These are phyloP conservation scores for Talaromyces ruber DNA, from an alignment of 495 filamentous ascomycete genomes.

Conservation along the genomic window DNA sequence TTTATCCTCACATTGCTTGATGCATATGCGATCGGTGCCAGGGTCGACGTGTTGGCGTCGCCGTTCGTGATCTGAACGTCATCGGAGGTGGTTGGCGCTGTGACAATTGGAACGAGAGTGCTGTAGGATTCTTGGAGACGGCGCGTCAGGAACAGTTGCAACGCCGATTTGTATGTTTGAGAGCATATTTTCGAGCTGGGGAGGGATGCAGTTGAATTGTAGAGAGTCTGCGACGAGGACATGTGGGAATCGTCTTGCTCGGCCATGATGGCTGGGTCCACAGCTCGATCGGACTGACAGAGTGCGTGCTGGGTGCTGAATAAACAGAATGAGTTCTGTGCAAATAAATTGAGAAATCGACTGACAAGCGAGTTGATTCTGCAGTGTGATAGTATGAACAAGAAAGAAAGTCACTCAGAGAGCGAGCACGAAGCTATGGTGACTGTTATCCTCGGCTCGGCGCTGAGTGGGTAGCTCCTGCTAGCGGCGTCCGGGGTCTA, in stretches of 20 bases:
- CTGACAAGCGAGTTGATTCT: not conserved
- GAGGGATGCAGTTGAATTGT: slow-evolving; percentile 39
- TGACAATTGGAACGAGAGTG: slow-evolving; percentile 71
- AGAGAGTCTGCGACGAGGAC: slow-evolving; percentile 38
- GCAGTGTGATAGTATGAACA: not conserved
- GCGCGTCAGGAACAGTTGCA: slow-evolving; percentile 85
- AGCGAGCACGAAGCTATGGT: not conserved
- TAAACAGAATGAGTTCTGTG: not conserved
- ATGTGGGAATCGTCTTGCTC: slow-evolving; percentile 19
- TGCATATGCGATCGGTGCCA: slow-evolving; percentile 64
- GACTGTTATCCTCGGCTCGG: slow-evolving; percentile 5
- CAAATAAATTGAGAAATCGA: not conserved
- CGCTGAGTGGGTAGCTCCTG: not conserved
- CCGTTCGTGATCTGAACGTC: slow-evolving; percentile 19
- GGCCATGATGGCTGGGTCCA: slow-evolving; percentile 18
- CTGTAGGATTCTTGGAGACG: slow-evolving; percentile 82
- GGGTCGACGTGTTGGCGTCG: slow-evolving; percentile 20
- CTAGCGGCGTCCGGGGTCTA: slow-evolving; percentile 1
- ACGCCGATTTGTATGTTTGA: slow-evolving; percentile 72
- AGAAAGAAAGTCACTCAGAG: not conserved
- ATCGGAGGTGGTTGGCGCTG: slow-evolving; percentile 21
- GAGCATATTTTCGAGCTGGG: slow-evolving; percentile 56
- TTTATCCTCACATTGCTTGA: slow-evolving; percentile 78
- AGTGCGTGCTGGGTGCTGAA: not conserved
- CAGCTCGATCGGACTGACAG: not conserved